Evolutionary conservation across 306 rosid species (phyloP).

Genomic region (Calophaca sinica): DNA sequence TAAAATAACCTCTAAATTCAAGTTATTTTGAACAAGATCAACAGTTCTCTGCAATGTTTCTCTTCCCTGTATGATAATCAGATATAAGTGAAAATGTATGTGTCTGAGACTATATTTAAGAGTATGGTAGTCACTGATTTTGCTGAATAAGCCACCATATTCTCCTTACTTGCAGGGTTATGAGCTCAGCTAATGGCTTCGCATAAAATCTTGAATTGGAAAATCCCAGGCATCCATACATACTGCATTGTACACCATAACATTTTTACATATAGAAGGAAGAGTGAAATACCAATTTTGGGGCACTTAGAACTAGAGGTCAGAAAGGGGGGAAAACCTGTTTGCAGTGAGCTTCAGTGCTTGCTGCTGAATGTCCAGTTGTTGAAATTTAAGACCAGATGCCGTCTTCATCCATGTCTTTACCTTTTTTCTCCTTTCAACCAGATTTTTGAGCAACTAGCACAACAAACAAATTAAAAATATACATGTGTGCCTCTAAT

Average conservation of each 20-base stretch:
- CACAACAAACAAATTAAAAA: slow-evolving; percentile 33
- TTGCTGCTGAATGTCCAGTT: slow-evolving; percentile 94
- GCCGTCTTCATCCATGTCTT: slow-evolving; percentile 90
- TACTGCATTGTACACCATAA: slow-evolving; percentile 64
- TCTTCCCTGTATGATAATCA: slow-evolving; percentile 78
- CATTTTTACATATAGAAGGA: slow-evolving; percentile 30
- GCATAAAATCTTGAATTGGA: slow-evolving; percentile 97
- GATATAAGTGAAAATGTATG: slow-evolving; percentile 31
- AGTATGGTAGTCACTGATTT: slow-evolving; percentile 18
- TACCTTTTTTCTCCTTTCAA: slow-evolving; percentile 75
- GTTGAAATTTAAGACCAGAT: slow-evolving; percentile 85
- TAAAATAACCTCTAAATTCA: slow-evolving; percentile 86
- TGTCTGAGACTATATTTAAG: slow-evolving; percentile 32
- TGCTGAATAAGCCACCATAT: slow-evolving; percentile 34
- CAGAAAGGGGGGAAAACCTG: slow-evolving; percentile 61
- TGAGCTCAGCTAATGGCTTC: slow-evolving; percentile 94
- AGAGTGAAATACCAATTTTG: slow-evolving; percentile 20
- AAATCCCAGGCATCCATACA: slow-evolving; percentile 99
- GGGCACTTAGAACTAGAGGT: slow-evolving; percentile 28
- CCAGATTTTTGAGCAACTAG: slow-evolving; percentile 88
- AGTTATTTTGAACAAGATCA: slow-evolving; percentile 91
- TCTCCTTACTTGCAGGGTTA: slow-evolving; percentile 81
- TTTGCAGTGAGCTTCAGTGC: slow-evolving; percentile 98
- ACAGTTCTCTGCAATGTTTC: slow-evolving; percentile 96
- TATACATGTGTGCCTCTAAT: slow-evolving; percentile 29